Evolutionary conservation across 495 filamentous ascomycete species (phyloP).

Genomic region (Penicillium lagena): DNA sequence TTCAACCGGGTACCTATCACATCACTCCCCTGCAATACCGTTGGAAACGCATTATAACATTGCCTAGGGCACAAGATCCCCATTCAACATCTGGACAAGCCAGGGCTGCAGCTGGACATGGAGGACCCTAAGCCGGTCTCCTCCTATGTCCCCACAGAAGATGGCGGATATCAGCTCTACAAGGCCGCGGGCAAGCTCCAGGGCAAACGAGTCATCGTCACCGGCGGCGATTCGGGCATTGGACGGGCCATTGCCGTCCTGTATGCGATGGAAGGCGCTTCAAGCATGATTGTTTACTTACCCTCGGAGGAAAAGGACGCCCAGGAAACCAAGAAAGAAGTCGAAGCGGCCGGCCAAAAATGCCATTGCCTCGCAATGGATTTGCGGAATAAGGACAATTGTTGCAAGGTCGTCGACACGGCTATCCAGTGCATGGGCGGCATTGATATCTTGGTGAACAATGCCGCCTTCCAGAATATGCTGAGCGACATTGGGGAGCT

Average conservation of each 20-base stretch:
- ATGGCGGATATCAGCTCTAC: slow-evolving; percentile 67
- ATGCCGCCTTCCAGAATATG: slow-evolving; percentile 74
- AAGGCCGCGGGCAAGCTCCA: slow-evolving; percentile 71
- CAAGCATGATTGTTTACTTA: slow-evolving; percentile 66
- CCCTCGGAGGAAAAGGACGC: slow-evolving; percentile 75
- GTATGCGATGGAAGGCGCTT: slow-evolving; percentile 79
- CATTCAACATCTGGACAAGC: slow-evolving; percentile 59
- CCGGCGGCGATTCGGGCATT: slow-evolving; percentile 78
- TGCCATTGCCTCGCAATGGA: slow-evolving; percentile 60
- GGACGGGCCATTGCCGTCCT: slow-evolving; percentile 76
- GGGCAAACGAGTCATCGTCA: slow-evolving; percentile 73
- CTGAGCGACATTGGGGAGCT: slow-evolving; percentile 63
- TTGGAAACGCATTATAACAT: too few relatives aligned
- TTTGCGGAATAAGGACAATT: slow-evolving; percentile 57
- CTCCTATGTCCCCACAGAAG: slow-evolving; percentile 60
- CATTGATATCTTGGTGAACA: slow-evolving; percentile 77
- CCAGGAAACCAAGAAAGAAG: slow-evolving; percentile 64
- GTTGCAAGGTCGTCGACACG: slow-evolving; percentile 61
- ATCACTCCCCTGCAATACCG: too few relatives aligned
- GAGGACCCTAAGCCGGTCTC: slow-evolving; percentile 55
- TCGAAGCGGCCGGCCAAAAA: slow-evolving; percentile 58
- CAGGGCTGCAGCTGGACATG: slow-evolving; percentile 65
- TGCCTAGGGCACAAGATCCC: slow-evolving; percentile 60
- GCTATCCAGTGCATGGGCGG: slow-evolving; percentile 57
- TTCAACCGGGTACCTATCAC: slow-evolving; percentile 12